These are phyloP conservation scores for Aureobasidium sp. DNA, from an alignment of 2,329 filamentous ascomycete species.

Conservation along the genomic window DNA sequence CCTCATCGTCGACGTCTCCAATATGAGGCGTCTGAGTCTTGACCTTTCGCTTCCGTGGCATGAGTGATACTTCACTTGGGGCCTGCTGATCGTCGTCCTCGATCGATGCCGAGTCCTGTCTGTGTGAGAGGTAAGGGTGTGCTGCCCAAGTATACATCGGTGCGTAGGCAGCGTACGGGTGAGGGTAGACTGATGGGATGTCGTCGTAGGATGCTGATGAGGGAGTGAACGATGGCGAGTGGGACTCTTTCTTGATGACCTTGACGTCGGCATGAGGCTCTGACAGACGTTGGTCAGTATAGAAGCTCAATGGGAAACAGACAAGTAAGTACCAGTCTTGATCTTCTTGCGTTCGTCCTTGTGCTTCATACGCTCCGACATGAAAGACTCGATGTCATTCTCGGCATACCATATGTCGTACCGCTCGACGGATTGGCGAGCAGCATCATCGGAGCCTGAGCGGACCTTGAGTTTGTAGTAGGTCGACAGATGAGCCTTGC, in stretches of 20 bases:
- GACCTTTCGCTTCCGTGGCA: background rate
- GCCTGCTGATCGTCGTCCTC: constrained; percentile 25
- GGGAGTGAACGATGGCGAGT: constrained; percentile 19
- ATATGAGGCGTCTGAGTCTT: background rate
- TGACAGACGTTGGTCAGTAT: background rate
- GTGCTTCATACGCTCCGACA: constrained; percentile 69
- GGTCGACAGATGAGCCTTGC: constrained; percentile 83
- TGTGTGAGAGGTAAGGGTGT: background rate
- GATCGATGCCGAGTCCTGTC: constrained; percentile 1
- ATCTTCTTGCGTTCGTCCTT: constrained; percentile 48
- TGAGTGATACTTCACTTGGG: background rate
- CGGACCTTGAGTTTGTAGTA: constrained; percentile 75
- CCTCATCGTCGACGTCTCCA: constrained; percentile 21
- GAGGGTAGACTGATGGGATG: background rate
- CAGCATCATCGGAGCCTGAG: constrained; percentile 55
- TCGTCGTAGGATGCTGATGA: constrained; percentile 20
- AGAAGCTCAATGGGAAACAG: background rate
- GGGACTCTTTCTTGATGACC: constrained; percentile 2
- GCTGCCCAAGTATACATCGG: constrained; percentile 6
- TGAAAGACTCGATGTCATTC: constrained; percentile 63
- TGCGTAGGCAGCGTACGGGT: background rate
- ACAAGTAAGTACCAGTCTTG: constrained; percentile 5
- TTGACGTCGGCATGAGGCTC: background rate
- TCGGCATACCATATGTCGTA: constrained; percentile 75
- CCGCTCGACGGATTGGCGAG: constrained; percentile 54